A percentile compares a stretch with the other conserved stretches of the same genome.
Conservation (phyloP, 139 green algal species). For the Deuterostichococcus epilithicus region DNA sequence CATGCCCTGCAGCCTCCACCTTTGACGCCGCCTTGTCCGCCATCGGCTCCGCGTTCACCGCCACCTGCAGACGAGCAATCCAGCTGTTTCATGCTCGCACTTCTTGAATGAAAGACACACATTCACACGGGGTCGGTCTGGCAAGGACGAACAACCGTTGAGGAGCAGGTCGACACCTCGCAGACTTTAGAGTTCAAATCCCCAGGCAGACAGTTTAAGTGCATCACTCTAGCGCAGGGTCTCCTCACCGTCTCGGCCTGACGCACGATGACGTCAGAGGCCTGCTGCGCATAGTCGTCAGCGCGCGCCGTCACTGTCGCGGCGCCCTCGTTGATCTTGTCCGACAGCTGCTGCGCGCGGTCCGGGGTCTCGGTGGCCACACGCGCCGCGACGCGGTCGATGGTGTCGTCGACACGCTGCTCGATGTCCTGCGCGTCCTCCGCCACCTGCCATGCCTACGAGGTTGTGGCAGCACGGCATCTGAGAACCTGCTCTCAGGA, state of each 20-base stretch:
- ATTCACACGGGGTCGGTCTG: too few species aligned
- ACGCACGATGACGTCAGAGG: neutral
- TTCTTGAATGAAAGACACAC: too few species aligned
- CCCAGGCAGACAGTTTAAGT: too few species aligned
- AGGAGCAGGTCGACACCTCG: too few species aligned
- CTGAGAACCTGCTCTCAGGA: too few species aligned
- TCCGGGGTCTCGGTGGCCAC: neutral
- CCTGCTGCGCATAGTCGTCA: neutral
- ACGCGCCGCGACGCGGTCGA: neutral
- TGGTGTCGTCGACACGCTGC: neutral
- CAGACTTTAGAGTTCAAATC: too few species aligned
- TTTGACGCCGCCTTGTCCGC: neutral
- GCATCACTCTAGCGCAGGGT: too few species aligned
- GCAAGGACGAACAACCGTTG: too few species aligned
- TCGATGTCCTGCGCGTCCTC: neutral
- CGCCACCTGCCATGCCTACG: neutral
- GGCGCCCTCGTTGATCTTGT: too few species aligned
- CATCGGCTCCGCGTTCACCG: neutral
- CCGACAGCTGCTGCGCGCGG: too few species aligned
- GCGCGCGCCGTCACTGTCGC: too few species aligned
- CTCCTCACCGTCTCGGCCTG: neutral
- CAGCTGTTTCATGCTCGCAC: too few species aligned
- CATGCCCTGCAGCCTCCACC: neutral
- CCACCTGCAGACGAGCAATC: neutral
- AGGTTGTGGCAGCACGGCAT: neutral